Percentiles rank a stretch among this genome's conserved stretches.
phyloP scores from a whole-genome alignment of 768 basidiomycete genomes.

The Suillus spraguei region DNA sequence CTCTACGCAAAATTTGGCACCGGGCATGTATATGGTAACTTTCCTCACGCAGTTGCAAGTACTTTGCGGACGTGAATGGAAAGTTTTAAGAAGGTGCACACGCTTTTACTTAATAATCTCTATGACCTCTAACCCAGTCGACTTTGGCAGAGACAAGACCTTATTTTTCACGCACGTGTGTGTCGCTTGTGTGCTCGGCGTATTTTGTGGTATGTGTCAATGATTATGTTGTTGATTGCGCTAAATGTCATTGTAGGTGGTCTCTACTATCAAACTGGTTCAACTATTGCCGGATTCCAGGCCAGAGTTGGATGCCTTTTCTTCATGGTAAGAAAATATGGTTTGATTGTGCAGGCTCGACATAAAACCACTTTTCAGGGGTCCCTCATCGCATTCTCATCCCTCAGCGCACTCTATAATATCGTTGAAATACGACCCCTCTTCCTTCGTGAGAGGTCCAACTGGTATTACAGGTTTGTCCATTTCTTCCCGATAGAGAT shows the following conservation, averaged over 20 bases:
- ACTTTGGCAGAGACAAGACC: slow-evolving; percentile 67
- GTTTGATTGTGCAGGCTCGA: neutral
- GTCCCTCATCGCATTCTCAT: slow-evolving; percentile 88
- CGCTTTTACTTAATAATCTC: neutral
- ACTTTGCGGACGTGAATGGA: slow-evolving; percentile 84
- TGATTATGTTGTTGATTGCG: slow-evolving; percentile 1
- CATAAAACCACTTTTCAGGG: slow-evolving; percentile 50
- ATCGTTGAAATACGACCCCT: slow-evolving; percentile 81
- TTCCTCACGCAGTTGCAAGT: slow-evolving; percentile 90
- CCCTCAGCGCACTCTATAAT: slow-evolving; percentile 88
- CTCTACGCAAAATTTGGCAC: slow-evolving; percentile 17
- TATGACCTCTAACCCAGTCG: neutral
- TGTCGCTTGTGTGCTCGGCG: slow-evolving; percentile 73
- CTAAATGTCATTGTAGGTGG: slow-evolving; percentile 54
- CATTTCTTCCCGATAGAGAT: neutral
- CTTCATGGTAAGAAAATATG: slow-evolving; percentile 65
- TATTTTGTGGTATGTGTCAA: slow-evolving; percentile 71
- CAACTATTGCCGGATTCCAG: slow-evolving; percentile 91
- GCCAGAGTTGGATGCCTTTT: slow-evolving; percentile 92
- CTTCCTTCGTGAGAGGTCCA: slow-evolving; percentile 89
- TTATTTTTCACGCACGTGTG: slow-evolving; percentile 79
- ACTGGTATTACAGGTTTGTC: slow-evolving; percentile 78
- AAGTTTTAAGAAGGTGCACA: slow-evolving; percentile 65
- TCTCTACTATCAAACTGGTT: slow-evolving; percentile 78
- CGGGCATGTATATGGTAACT: slow-evolving; percentile 61